A percentile compares a stretch with the other conserved stretches of the same genome.
phyloP scores from a whole-genome alignment of 768 basidiomycete species.

The Termitomyces bulborhizus region DNA sequence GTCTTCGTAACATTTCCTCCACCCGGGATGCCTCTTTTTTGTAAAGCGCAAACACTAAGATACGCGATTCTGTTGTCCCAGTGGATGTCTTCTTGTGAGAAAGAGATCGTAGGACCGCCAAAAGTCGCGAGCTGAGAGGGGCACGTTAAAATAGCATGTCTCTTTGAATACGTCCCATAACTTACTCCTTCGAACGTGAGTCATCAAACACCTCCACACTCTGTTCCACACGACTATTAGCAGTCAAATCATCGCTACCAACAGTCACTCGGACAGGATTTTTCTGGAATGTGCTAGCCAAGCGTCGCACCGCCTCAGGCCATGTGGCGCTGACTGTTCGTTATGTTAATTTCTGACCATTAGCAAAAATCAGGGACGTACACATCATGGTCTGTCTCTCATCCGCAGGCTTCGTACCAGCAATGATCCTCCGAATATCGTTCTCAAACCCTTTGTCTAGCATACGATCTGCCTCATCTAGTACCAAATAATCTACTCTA shows the following conservation, averaged over 20 bases:
- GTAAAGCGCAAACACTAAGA: constrained; percentile 93
- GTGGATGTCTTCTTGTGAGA: constrained; percentile 57
- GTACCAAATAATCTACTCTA: constrained; percentile 85
- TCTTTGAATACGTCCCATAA: constrained; percentile 18
- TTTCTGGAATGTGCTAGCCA: constrained; percentile 84
- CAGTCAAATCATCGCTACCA: constrained; percentile 90
- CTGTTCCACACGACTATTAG: constrained; percentile 93
- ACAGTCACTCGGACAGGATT: constrained; percentile 89
- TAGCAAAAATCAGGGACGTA: constrained; percentile 32
- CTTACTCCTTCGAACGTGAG: constrained; percentile 76
- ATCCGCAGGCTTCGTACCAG: constrained; percentile 55
- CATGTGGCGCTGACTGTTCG: constrained; percentile 90
- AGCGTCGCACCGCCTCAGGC: constrained; percentile 88
- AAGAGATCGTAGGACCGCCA: constrained; percentile 47
- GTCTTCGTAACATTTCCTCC: constrained; percentile 65
- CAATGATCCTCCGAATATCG: constrained; percentile 89
- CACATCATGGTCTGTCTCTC: constrained; percentile 93
- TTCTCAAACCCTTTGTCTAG: constrained; percentile 98
- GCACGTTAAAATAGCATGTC: neutral
- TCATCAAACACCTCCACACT: constrained; percentile 89
- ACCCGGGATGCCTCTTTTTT: constrained; percentile 97
- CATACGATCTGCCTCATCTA: constrained; percentile 99
- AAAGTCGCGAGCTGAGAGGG: constrained; percentile 47
- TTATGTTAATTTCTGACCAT: neutral
- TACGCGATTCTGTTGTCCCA: constrained; percentile 52